phyloP scores from a whole-genome alignment of 2,329 filamentous ascomycete genomes.

The Pestalotiopsis sp. region DNA sequence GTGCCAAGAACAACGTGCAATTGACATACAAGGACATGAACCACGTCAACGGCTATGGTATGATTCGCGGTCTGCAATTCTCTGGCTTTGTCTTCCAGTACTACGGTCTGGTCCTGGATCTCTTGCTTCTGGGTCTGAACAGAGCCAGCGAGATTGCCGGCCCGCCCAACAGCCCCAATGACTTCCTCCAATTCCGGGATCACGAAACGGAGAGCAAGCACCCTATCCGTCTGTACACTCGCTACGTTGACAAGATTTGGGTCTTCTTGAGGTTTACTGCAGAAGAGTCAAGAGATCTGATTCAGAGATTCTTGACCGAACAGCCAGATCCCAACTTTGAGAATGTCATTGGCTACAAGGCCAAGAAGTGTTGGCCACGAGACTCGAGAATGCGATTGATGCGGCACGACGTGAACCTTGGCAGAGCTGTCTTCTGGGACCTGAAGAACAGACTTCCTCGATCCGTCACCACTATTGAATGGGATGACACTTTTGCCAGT shows the following conservation, averaged over 20 bases:
- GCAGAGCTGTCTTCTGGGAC: conserved; percentile 98
- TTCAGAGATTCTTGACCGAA: conserved; percentile 96
- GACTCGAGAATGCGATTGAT: conserved; percentile 98
- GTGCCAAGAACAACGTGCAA: conserved; percentile 98
- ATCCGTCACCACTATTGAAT: conserved; percentile 96
- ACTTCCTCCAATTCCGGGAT: conserved; percentile 96
- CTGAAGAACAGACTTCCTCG: conserved; percentile 94
- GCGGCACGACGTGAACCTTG: conserved; percentile 97
- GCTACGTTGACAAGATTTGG: conserved; percentile 99
- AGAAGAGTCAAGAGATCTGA: conserved; percentile 92
- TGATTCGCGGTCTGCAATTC: conserved; percentile 97
- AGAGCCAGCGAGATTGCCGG: conserved; percentile 98
- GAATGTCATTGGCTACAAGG: conserved; percentile 98
- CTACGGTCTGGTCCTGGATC: conserved; percentile 93
- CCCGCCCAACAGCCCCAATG: conserved; percentile 90
- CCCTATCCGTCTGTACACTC: conserved; percentile 94
- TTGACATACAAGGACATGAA: conserved; percentile 99
- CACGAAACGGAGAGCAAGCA: conserved; percentile 89
- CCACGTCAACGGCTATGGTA: conserved; percentile 96
- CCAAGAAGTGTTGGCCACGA: conserved; percentile 99
- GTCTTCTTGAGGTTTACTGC: conserved; percentile 93
- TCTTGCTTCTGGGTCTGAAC: conserved; percentile 88
- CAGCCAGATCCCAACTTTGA: conserved; percentile 99
- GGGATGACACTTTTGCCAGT: conserved; percentile 98
- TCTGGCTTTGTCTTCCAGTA: conserved; percentile 99